Evolutionary conservation across 495 filamentous ascomycete genomes (phyloP).

Genomic region (Lasiosphaeria hispida): DNA sequence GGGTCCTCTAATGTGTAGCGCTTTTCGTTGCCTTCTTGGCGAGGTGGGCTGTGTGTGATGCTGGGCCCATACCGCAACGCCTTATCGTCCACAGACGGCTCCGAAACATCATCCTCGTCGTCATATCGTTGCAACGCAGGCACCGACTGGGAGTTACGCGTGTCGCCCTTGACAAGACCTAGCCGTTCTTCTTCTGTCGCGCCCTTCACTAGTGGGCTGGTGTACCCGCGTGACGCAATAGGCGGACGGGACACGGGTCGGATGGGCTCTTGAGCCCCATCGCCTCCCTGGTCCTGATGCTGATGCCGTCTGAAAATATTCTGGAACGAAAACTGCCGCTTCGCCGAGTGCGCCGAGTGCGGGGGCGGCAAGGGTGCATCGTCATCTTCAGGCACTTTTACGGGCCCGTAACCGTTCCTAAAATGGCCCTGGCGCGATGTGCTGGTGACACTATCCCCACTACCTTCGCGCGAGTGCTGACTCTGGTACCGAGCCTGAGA

Average conservation of each 20-base stretch:
- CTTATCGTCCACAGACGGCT: constrained; percentile 37
- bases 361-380: constrained; percentile 49
- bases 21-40: constrained; percentile 13
- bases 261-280: constrained; percentile 31
- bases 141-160: constrained; percentile 44
- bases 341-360: constrained; percentile 54
- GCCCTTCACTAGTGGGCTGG: constrained; percentile 44
- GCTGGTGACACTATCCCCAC: constrained; percentile 32
- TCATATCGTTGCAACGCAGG: constrained; percentile 40
- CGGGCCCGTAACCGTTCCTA: constrained; percentile 23
- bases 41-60: constrained; percentile 35
- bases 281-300: constrained; percentile 38
- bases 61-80: constrained; percentile 38
- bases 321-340: constrained; percentile 89
- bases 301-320: constrained; percentile 63
- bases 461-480: constrained; percentile 40
- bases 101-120: constrained; percentile 33
- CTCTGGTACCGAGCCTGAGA: constrained; percentile 10
- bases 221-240: constrained; percentile 45
- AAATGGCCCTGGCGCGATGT: constrained; percentile 44
- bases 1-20: background rate
- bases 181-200: constrained; percentile 86
- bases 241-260: constrained; percentile 35
- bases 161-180: constrained; percentile 81
- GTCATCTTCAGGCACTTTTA: constrained; percentile 21